Percentiles rank a stretch among this genome's conserved stretches.
Evolutionary conservation across 495 filamentous ascomycete genomes (phyloP).

Genomic region (Penicillium soppii): DNA sequence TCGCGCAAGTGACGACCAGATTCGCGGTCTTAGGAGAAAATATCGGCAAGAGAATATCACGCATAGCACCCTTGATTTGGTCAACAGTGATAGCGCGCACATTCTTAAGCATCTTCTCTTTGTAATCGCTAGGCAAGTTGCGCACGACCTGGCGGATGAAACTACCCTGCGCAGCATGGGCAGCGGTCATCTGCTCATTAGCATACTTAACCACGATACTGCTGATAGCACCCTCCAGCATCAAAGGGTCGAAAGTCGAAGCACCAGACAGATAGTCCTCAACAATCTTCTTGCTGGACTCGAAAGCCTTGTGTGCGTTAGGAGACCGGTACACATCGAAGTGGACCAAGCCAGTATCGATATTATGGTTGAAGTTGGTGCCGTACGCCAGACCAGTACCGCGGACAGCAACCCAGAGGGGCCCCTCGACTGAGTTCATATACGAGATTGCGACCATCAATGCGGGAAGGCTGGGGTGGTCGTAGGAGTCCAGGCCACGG

Average conservation of each 20-base stretch:
- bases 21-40: constrained; percentile 78
- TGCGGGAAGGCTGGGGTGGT: constrained; percentile 76
- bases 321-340: constrained; percentile 88
- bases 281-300: constrained; percentile 71
- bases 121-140: constrained; percentile 75
- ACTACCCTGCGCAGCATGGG: constrained; percentile 72
- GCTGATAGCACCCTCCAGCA: constrained; percentile 87
- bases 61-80: constrained; percentile 74
- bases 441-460: constrained; percentile 84
- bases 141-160: constrained; percentile 80
- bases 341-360: constrained; percentile 75
- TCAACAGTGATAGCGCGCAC: constrained; percentile 74
- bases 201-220: constrained; percentile 81
- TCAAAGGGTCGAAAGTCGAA: constrained; percentile 69
- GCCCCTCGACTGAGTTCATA: constrained; percentile 90
- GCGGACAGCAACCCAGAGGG: constrained; percentile 87
- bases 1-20: constrained; percentile 84
- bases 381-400: constrained; percentile 92
- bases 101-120: constrained; percentile 67
- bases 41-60: constrained; percentile 70
- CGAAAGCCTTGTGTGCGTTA: constrained; percentile 83
- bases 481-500: constrained; percentile 69
- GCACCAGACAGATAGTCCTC: constrained; percentile 62
- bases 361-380: constrained; percentile 67
- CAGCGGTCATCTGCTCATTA: constrained; percentile 82